Base-by-base conservation (phyloP, 169 alveolate species). In the Eimeria tenella region DNA sequence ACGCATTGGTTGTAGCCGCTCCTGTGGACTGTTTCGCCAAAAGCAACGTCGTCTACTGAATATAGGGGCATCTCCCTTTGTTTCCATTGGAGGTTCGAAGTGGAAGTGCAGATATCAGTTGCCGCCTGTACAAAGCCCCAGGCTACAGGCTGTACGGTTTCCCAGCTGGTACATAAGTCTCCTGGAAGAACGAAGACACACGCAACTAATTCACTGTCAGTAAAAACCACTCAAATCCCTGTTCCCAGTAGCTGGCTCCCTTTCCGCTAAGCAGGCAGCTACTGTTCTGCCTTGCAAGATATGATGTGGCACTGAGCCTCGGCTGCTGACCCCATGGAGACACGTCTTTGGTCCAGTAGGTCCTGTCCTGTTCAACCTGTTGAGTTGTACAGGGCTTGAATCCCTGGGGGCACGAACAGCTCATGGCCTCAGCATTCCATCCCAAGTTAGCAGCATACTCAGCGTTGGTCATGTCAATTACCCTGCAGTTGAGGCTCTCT, bases 371-470 rank as follows among this genome's bases (percentile, higher is more conserved):
- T 31, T 84, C 92, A 62, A 84, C 92, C 52, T 84, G 92, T 60
- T 84, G 92, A 5, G 42, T 60, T 7, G 92, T 60, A 49, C 92
- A 84, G 53, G 92, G 92, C 62, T 79, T 84, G 68, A 84, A 84
- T 21, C 92, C 92, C 65, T 84, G 92, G 92, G 92, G 92, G 60
- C 92, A 84, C 42, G 81, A 84, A 50, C 92, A 84, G 81, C 92
- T 84, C 92, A 84, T 62, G 81, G 92, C 92, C 17, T 84, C 70
- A n/a, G 62, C 92, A 73, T 84, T 79, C 92, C 92, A 84, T 49
- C 92, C 92, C 19, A 63, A 19, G 73, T 84, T 58, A 9, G n/a
- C 49, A 9, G 17, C 5, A 0, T 68, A 17, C 31, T 6, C 65
- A 55, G 15, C 19, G 58, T 23, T 7, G 50, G 65, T 42, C 92